phyloP scores from a whole-genome alignment of 805 yeast genomes.

The Yamadazyma phyllophila region DNA sequence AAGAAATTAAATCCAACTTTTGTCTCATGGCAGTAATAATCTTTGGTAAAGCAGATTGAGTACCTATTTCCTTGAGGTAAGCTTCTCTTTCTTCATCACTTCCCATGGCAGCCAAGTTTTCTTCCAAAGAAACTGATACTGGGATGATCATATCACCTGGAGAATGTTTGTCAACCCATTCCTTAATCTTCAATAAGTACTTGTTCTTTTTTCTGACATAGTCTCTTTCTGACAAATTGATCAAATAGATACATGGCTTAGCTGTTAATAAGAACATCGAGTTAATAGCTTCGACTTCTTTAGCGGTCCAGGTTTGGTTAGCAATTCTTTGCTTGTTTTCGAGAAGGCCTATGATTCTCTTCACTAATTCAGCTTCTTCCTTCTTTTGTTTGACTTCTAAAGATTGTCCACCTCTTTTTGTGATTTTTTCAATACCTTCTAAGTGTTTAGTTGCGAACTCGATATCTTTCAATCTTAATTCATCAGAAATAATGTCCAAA shows the following conservation, averaged over 20 bases:
- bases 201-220: conserved; percentile 86
- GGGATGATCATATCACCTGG: conserved; percentile 89
- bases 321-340: conserved; percentile 87
- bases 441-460: conserved; percentile 85
- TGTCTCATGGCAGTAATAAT: conserved; percentile 85
- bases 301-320: conserved; percentile 81
- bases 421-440: conserved; percentile 74
- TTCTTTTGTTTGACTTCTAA: conserved; percentile 86
- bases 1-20: conserved; percentile 82
- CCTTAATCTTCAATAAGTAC: conserved; percentile 74
- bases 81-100: conserved; percentile 77
- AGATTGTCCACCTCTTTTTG: conserved; percentile 85
- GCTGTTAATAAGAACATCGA: conserved; percentile 85
- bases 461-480: conserved; percentile 93
- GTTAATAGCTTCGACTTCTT: conserved; percentile 91
- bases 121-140: conserved; percentile 89
- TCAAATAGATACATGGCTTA: conserved; percentile 89
- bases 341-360: conserved; percentile 69
- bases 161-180: conserved; percentile 86
- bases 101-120: conserved; percentile 83
- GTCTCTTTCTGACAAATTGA: conserved; percentile 87
- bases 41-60: conserved; percentile 79
- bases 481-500: conserved; percentile 85
- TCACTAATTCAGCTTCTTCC: conserved; percentile 76
- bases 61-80: conserved; percentile 71